A percentile compares a stretch with the other conserved stretches of the same genome.
These are phyloP conservation scores for Daedalea quercina DNA, from an alignment of 768 basidiomycete genomes.

Conservation along the genomic window DNA sequence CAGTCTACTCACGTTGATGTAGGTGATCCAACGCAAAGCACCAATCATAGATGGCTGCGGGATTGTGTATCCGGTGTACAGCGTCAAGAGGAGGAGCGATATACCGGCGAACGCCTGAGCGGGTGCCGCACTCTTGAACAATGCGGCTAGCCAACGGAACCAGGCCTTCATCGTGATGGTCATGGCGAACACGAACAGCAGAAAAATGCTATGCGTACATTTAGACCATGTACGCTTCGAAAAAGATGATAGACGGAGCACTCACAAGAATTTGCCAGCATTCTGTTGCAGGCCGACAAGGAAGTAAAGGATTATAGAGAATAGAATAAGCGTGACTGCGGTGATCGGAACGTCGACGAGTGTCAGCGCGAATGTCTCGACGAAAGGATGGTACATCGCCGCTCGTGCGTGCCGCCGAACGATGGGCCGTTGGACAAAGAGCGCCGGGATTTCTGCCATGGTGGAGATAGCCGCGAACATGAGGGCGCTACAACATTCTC, in stretches of 20 bases:
- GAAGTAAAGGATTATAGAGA: slow-evolving; percentile 53
- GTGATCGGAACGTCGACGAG: slow-evolving; percentile 58
- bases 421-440: slow-evolving; percentile 54
- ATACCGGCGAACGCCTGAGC: slow-evolving; percentile 56
- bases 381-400: slow-evolving; percentile 56
- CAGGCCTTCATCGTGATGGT: slow-evolving; percentile 66
- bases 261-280: slow-evolving; percentile 63
- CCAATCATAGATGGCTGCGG: slow-evolving; percentile 62
- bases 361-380: slow-evolving; percentile 50
- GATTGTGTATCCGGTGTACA: slow-evolving; percentile 55
- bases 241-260: slow-evolving; percentile 1
- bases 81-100: slow-evolving; percentile 43
- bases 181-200: slow-evolving; percentile 50
- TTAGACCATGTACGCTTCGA: slow-evolving; percentile 3
- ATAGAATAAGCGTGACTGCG: slow-evolving; percentile 36
- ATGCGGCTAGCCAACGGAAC: slow-evolving; percentile 64
- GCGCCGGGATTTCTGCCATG: slow-evolving; percentile 56
- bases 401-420: slow-evolving; percentile 49
- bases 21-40: slow-evolving; percentile 61
- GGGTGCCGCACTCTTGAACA: slow-evolving; percentile 49
- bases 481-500: slow-evolving; percentile 34
- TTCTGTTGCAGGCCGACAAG: slow-evolving; percentile 48
- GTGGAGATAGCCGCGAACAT: slow-evolving; percentile 52
- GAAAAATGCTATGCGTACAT: slow-evolving; percentile 38
- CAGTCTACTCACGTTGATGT: slow-evolving; percentile 43